Conservation (phyloP, 2,329 filamentous ascomycete species). For the Ceratocystiopsis minuta region DNA sequence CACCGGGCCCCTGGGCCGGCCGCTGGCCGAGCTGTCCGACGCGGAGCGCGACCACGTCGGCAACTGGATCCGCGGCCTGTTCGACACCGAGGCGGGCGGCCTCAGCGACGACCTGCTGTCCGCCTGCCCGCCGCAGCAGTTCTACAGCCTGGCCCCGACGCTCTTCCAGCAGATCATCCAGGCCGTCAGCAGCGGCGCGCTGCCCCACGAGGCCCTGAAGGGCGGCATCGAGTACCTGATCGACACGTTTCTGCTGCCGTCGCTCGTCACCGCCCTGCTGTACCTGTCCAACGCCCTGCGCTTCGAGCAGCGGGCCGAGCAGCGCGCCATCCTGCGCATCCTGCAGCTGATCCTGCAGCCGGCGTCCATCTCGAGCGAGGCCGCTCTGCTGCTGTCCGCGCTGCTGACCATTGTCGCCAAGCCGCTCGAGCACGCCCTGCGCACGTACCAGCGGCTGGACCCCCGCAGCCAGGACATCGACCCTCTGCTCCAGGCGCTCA, state of each 20-base stretch:
- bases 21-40: conserved; percentile 41
- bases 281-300: conserved; percentile 57
- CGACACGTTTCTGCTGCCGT: conserved; percentile 65
- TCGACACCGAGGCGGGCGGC: conserved; percentile 53
- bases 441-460: conserved; percentile 46
- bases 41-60: conserved; percentile 48
- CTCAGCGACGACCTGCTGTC: conserved; percentile 68
- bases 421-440: conserved; percentile 48
- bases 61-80: conserved; percentile 63
- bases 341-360: conserved; percentile 56
- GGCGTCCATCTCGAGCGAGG: conserved; percentile 52
- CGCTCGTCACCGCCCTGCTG: conserved; percentile 52
- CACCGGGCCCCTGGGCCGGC: conserved; percentile 36
- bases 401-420: conserved; percentile 56
- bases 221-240: conserved; percentile 64
- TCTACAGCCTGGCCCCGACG: conserved; percentile 61
- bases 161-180: conserved; percentile 59
- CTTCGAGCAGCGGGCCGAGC: conserved; percentile 42
- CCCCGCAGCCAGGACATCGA: conserved; percentile 52
- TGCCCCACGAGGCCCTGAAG: conserved; percentile 54
- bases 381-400: conserved; percentile 49
- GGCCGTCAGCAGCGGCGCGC: conserved; percentile 44
- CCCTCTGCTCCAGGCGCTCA: conserved; percentile 47
- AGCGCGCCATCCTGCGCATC: conserved; percentile 52
- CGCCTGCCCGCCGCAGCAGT: conserved; percentile 65